Base-by-base conservation (phyloP, 345 rosid species). In the Cardiospermum halicacabum region DNA sequence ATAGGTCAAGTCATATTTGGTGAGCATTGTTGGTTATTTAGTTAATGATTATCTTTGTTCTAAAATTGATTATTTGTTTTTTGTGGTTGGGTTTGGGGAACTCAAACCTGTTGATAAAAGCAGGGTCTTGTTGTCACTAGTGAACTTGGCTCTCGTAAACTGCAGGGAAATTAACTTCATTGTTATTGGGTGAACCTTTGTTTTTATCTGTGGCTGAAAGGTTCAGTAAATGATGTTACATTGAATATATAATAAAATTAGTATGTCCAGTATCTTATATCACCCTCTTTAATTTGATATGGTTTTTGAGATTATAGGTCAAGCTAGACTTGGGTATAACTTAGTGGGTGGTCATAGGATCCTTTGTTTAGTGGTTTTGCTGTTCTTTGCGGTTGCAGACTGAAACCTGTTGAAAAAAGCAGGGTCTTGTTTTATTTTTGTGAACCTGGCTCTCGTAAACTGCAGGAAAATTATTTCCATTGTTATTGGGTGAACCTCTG, bases 401-500 rank as follows among this genome's bases (percentile, higher is more conserved):
- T 21, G 47, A 32, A 34, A 66, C 84, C 87, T 78, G 80, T 67
- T 69, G 55, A 59, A 53, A 74, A 75, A 80, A 79, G 75, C 76
- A 75, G 78, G 50, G 71, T 57, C 59, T 27, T 48, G 71, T 74
- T 83, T 70, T 73, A n/a, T 74, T 59, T 18, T 24, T 57, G 69
- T 72, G 70, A 60, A 63, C 47, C 0, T 12, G 76, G 66, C 62
- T 55, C 77, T 70, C 34, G 64, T 72, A 62, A 40, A 70, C 65
- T 13, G 70, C 70, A 53, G 83, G 83, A 42, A 81, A 13, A 78
- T 61, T 32, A 68, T 2, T 53, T 67, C 60, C 84, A 73, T 75
- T 75, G 71, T 86, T 84, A 24, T 75, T 82, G 83, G 88, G 83
- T 82, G 86, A 77, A 72, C 84, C 81, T 77, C 55, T 61, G 80